phyloP scores from a whole-genome alignment of 805 yeast genomes.

The Kurtzmaniella fragi region DNA sequence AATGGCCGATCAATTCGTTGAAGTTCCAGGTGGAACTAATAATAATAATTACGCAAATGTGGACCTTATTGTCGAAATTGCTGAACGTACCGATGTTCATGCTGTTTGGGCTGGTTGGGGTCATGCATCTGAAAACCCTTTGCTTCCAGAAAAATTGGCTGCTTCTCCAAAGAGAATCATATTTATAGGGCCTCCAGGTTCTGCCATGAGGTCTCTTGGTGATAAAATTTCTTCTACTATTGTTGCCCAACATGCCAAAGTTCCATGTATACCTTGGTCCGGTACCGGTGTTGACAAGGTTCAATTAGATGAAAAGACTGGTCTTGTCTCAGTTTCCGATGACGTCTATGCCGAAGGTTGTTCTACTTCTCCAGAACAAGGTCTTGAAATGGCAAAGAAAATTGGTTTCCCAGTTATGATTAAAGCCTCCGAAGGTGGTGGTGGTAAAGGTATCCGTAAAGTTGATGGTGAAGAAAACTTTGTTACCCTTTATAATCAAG shows the following conservation, averaged over 20 bases:
- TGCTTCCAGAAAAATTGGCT: conserved; percentile 88
- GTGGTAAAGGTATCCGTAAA: conserved; percentile 99
- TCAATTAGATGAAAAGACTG: conserved; percentile 56
- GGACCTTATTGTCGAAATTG: conserved; percentile 92
- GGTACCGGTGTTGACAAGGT: conserved; percentile 96
- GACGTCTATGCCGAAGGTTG: conserved; percentile 85
- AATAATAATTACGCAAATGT: conserved; percentile 98
- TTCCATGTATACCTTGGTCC: conserved; percentile 99
- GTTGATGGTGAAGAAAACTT: conserved; percentile 84
- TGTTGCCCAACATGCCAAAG: conserved; percentile 97
- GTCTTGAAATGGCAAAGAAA: conserved; percentile 72
- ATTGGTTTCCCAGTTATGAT: conserved; percentile 99
- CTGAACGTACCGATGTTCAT: conserved; percentile 93
- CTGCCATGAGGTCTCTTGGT: conserved; percentile 99
- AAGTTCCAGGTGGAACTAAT: conserved; percentile 99
- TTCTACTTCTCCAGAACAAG: conserved; percentile 81
- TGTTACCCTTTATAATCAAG: conserved; percentile 75
- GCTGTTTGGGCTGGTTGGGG: conserved; percentile 99
- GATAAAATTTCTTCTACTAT: conserved; percentile 97
- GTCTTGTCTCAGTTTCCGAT: conserved; percentile 85
- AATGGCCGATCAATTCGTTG: conserved; percentile 98
- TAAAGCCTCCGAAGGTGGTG: conserved; percentile 99
- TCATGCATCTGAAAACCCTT: conserved; percentile 98
- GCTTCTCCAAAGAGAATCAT: conserved; percentile 86
- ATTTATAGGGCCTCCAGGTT: conserved; percentile 98